Evolutionary conservation across 2,329 filamentous ascomycete genomes (phyloP), one percentile per base, ranked within the genome.

Genomic region (Dothideomycetes sp.): DNA sequence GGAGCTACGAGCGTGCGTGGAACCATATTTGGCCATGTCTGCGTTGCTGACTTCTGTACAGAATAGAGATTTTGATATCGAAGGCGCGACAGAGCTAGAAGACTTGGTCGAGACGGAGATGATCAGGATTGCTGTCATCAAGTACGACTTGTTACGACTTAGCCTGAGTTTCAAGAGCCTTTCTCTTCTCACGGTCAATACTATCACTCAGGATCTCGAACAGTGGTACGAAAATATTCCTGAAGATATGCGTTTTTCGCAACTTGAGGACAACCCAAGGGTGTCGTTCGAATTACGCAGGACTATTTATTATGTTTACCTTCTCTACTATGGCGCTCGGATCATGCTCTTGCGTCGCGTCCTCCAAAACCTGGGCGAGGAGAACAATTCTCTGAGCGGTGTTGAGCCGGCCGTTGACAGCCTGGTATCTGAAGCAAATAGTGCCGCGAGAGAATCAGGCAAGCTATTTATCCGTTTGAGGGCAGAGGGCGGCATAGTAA

Each of bases 281-380:
- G 18, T 41, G 17, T 34, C 38, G 2, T 12, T 15, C 12, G 33
- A 37, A 13, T 17, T 43, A 18, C 40, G 40, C 10, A 22, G 33
- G 18, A 43, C 40, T 18, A 43, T 43, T 5, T 43, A 43, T 8
- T 43, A 34, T 20, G 20, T 43, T 29, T 22, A 43, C 9, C 27
- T 43, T 8, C 33, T 43, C 7, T 37, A 43, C 5, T 37, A 25
- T 16, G 40, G 40, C 24, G 25, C 40, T 15, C 40, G 13, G 17
- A 43, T 43, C 15, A 33, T 43, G 32, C 40, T 43, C 20, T 11
- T 32, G 17, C 40, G 40, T 5, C 40, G 33, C 5, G 40, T 41
- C 12, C 18, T 41, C 5, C 38, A 41, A 8, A 33, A 29, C 17
- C 24, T 40, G 20, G 13, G 33, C 15, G 29, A 40, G 4, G 24